Evolutionary conservation across 2,329 filamentous ascomycete species (phyloP).

Genomic region (Tricladium varicosporioides): DNA sequence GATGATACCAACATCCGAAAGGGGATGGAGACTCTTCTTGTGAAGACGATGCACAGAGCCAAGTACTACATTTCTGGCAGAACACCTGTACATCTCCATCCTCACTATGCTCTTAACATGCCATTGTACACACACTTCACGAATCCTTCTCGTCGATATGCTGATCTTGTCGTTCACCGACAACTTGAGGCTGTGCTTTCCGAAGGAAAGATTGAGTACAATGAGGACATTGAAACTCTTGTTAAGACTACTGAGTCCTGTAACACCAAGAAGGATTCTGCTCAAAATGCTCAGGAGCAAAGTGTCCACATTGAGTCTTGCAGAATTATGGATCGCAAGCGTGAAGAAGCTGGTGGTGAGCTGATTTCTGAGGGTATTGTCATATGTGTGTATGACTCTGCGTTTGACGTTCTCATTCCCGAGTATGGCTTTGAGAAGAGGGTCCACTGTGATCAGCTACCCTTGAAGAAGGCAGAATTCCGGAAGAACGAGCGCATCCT

Average conservation of each 20-base stretch:
- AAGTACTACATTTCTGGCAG: slow-evolving; percentile 91
- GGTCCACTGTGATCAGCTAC: slow-evolving; percentile 96
- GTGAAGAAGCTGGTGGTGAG: slow-evolving; percentile 82
- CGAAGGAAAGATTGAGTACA: slow-evolving; percentile 78
- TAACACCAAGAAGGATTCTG: slow-evolving; percentile 99
- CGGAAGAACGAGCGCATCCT: slow-evolving; percentile 92
- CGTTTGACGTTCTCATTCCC: slow-evolving; percentile 96
- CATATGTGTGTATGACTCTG: slow-evolving; percentile 95
- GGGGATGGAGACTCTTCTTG: slow-evolving; percentile 93
- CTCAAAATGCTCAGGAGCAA: slow-evolving; percentile 95
- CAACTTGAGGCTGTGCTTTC: slow-evolving; percentile 87
- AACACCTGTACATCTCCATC: slow-evolving; percentile 71
- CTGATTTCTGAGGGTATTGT: slow-evolving; percentile 95
- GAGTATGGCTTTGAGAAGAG: slow-evolving; percentile 99
- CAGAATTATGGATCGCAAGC: slow-evolving; percentile 90
- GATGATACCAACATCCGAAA: slow-evolving; percentile 86
- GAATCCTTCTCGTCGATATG: slow-evolving; percentile 89
- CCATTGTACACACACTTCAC: slow-evolving; percentile 98
- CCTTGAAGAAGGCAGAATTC: slow-evolving; percentile 98
- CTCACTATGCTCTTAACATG: slow-evolving; percentile 89
- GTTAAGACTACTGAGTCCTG: slow-evolving; percentile 92
- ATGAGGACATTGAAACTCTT: slow-evolving; percentile 82
- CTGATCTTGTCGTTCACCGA: slow-evolving; percentile 91
- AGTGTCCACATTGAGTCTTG: slow-evolving; percentile 98
- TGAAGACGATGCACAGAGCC: slow-evolving; percentile 94